Evolutionary conservation across 1,284 basidiomycete species (phyloP).

Genomic region (Malassezia yamatoensis): DNA sequence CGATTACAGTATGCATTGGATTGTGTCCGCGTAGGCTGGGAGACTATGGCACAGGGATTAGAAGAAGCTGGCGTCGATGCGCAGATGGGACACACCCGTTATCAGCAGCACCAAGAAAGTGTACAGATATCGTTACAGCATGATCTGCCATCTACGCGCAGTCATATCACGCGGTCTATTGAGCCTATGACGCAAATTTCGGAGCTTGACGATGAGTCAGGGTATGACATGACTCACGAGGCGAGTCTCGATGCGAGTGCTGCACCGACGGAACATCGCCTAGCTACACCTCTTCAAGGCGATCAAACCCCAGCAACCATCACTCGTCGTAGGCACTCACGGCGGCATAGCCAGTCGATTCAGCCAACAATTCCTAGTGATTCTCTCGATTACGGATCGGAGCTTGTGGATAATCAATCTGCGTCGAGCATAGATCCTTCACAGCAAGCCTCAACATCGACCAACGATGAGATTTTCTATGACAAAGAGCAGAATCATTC

Average conservation of each 20-base stretch:
- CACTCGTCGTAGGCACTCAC: constrained; percentile 4
- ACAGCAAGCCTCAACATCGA: too few species aligned
- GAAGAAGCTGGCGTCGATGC: constrained; percentile 10
- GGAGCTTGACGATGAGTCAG: constrained; percentile 5
- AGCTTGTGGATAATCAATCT: too few species aligned
- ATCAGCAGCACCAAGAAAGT: neutral
- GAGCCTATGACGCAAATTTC: constrained; percentile 20
- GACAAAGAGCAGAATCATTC: too few species aligned
- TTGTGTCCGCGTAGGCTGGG: constrained; percentile 30
- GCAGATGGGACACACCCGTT: neutral
- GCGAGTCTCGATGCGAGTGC: neutral
- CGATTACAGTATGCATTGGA: constrained; percentile 28
- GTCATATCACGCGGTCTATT: constrained; percentile 19
- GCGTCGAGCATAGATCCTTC: too few species aligned
- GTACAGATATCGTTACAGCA: constrained; percentile 14
- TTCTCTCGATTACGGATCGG: too few species aligned
- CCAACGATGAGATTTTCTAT: too few species aligned
- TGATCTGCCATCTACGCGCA: constrained; percentile 13
- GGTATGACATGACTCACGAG: neutral
- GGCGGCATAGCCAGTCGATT: constrained; percentile 2
- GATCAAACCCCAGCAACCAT: constrained; percentile 10
- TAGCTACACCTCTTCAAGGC: constrained; percentile 9
- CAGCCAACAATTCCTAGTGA: too few species aligned
- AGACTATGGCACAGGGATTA: constrained; percentile 29
- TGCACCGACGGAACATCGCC: neutral